These are phyloP conservation scores for Aspergillus fumigatiaffinis DNA, from an alignment of 2,329 filamentous ascomycete species.

Conservation along the genomic window DNA sequence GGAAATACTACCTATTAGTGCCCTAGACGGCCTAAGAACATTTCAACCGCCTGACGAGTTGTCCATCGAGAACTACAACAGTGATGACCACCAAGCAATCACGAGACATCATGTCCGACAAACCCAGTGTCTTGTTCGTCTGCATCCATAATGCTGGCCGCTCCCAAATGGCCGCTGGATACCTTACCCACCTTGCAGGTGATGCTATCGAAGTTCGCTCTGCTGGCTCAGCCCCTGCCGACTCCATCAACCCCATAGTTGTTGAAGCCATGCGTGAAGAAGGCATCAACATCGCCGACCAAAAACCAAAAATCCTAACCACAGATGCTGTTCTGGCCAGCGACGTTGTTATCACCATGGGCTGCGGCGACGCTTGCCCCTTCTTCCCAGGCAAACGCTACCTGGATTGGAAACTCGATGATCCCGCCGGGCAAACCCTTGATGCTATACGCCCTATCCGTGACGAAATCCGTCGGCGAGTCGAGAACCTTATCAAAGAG, in stretches of 20 bases:
- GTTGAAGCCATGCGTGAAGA: constrained; percentile 25
- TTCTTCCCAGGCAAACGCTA: constrained; percentile 25
- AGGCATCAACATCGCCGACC: constrained; percentile 19
- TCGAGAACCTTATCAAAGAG: constrained; percentile 17
- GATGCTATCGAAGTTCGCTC: constrained; percentile 20
- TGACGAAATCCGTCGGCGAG: constrained; percentile 18
- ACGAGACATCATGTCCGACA: constrained; percentile 21
- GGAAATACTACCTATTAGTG: neutral
- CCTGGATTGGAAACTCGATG: constrained; percentile 23
- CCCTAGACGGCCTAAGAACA: neutral
- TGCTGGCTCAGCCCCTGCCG: constrained; percentile 23
- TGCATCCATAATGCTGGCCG: constrained; percentile 27
- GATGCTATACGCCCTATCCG: constrained; percentile 20
- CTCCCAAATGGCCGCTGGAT: constrained; percentile 23
- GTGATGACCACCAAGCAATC: neutral
- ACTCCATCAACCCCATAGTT: constrained; percentile 22
- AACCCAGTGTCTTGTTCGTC: constrained; percentile 24
- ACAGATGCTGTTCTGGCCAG: constrained; percentile 19
- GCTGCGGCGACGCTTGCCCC: constrained; percentile 25
- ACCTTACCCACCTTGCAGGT: constrained; percentile 12
- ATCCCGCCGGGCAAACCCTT: constrained; percentile 23
- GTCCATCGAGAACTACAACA: neutral
- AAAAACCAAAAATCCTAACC: constrained; percentile 23
- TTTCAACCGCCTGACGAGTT: neutral
- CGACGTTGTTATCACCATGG: constrained; percentile 26